Base-by-base conservation (phyloP, 2,329 filamentous ascomycete species). In the Onygena corvina region DNA sequence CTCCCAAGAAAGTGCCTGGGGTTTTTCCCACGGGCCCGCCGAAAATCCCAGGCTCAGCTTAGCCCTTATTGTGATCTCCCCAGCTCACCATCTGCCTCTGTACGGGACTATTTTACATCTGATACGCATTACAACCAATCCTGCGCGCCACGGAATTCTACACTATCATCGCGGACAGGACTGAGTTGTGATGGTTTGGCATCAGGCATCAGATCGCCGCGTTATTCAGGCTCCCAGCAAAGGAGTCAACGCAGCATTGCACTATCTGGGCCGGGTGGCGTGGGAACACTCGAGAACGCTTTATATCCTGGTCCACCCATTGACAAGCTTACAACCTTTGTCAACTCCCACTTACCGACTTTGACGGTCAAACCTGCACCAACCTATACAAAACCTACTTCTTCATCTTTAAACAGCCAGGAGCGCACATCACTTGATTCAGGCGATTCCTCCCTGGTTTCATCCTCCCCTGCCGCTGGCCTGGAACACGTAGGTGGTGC, bases 1-100 rank as follows among this genome's bases (percentile, higher is more conserved):
- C 79, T 96, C 51, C 80, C 87, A 18, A 80, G 86, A 50, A 81
- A 82, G 66, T 77, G 83, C 1, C 75, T 95, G 38, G 90, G 89
- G 20, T 96, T 90, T 67, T 96, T 96, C 61, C 90, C 90, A 2
- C 89, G 89, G 5, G 79, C 88, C 16, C 76, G 88, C 61, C 86
- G 89, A 79, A 92, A 92, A 81, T 92, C 84, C 54, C 60, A 64
- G 51, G 64, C 61, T 30, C 54, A 64, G 21, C 47, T 49, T 21
- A 49, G 30, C 20, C 11, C 46, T 9, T 46, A 44, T 44, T 34
- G 33, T 18, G 46, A 50, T 44, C 14, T 31, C 5, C 14, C 29
- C 29, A 14, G 16, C 7, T 33, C 48, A 6, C 33, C 4, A 14
- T 46, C 51, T 3, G 29, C 31, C 27, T 49, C 46, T 14, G 18